Evolutionary conservation across 2,329 filamentous ascomycete species (phyloP).

Genomic region (Chrysoporthe deuterocubensis): DNA sequence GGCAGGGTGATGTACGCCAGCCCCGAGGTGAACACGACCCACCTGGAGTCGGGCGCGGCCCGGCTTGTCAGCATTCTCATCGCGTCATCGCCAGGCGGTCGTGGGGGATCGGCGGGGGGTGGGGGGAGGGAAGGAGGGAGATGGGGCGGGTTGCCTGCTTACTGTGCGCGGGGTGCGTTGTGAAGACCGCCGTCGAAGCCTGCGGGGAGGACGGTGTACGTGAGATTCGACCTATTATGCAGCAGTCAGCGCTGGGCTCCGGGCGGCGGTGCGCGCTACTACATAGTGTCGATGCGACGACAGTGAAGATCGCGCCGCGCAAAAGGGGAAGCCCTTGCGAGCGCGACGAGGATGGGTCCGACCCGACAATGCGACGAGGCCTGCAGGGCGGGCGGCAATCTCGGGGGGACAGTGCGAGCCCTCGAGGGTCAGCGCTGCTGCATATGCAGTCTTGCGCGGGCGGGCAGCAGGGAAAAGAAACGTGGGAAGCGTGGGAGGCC

Average conservation of each 20-base stretch:
- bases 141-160: slow-evolving; percentile 25
- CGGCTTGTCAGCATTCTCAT: background rate
- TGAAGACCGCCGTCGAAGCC: slow-evolving; percentile 45
- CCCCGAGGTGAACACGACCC: slow-evolving; percentile 44
- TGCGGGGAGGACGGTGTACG: slow-evolving; percentile 42
- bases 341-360: too few relatives aligned
- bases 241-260: slow-evolving; percentile 6
- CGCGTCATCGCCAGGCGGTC: background rate
- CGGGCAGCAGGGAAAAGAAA: background rate
- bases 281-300: background rate
- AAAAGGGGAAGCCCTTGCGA: background rate
- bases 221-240: slow-evolving; percentile 35
- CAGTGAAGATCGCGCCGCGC: too few relatives aligned
- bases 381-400: background rate
- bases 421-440: background rate
- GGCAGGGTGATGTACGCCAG: slow-evolving; percentile 48
- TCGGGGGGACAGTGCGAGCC: background rate
- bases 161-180: slow-evolving; percentile 47
- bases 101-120: background rate
- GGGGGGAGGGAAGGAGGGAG: background rate
- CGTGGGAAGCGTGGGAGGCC: background rate
- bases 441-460: background rate
- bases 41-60: slow-evolving; percentile 32
- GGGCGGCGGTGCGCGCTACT: background rate
- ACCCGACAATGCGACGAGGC: background rate